phyloP scores from a whole-genome alignment of 106 monocot genomes.

The Apostasia ramifera region DNA sequence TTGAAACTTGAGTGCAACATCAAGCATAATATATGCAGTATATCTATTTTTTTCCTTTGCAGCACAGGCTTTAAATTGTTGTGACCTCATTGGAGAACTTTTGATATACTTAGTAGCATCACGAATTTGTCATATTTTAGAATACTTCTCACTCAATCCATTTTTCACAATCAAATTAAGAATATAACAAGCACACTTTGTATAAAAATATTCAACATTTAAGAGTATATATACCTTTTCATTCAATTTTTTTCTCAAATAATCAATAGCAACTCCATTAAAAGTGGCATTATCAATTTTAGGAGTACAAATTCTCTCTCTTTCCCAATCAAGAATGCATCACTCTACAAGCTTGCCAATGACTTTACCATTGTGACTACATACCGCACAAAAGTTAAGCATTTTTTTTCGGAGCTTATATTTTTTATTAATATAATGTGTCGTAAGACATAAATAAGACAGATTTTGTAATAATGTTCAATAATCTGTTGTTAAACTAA shows the following conservation, averaged over 20 bases:
- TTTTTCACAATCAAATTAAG: neutral
- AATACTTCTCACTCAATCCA: neutral
- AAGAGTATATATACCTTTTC: neutral
- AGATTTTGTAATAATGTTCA: no score
- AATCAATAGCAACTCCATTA: neutral
- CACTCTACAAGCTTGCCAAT: no score
- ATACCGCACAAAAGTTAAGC: neutral
- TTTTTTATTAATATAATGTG: neutral
- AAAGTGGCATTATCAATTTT: neutral
- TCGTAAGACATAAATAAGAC: neutral
- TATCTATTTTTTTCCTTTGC: neutral
- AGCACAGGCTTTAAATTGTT: neutral
- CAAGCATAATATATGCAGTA: neutral
- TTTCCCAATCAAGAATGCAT: no score
- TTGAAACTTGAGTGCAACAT: neutral
- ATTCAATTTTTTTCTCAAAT: neutral
- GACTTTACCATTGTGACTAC: neutral
- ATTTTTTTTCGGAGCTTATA: neutral
- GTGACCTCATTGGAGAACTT: neutral
- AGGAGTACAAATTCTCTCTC: no score
- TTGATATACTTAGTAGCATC: neutral
- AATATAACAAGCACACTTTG: neutral
- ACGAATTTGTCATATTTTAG: neutral
- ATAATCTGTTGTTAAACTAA: no score
- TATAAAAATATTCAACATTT: neutral